Base-by-base conservation (phyloP, 2,329 filamentous ascomycete species). In the Xylariaceae sp. region DNA sequence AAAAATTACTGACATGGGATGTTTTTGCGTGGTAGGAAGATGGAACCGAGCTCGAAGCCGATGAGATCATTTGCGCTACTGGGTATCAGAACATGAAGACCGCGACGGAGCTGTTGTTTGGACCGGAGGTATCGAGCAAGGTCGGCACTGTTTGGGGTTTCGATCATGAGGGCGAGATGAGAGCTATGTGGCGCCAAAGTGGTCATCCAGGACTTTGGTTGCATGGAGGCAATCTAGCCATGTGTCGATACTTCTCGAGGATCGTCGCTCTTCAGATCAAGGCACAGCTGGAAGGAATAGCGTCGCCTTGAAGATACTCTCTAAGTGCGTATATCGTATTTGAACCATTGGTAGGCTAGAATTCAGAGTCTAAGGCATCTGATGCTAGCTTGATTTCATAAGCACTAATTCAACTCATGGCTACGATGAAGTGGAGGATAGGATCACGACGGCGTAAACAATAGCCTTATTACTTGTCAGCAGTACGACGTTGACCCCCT, bases 191-290 rank as follows among this genome's bases (percentile, higher is more conserved):
- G 79, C 74, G 76, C 47, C 68, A 68, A 16, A 82, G 73, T 19
- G 81, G 81, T 0, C 80, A 84, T 44, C 77, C 78, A 0, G 79
- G 80, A 0, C 80, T 86, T 48, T 86, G 81, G 82, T 79, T 79
- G 52, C 79, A 83, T 51, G 81, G 80, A 0, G 82, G 83, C 1
- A 85, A 83, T 50, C 57, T 86, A 29, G 80, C 79, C 0, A 62
- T 85, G 41, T 83, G 79, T 47, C 69, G 82, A 14, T 79, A 79
- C 35, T 85, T 73, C 53, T 85, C 81, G 0, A 74, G 71, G 36
- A 42, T 77, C 2, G 45, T 79, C 48, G 76, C 74, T 1, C 50
- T 79, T 41, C 76, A 78, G 61, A 77, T 80, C 38, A 73, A 75
- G 59, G 76, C 64, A 0, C 61, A 58, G 44, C 48, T 69, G 5